phyloP scores from a whole-genome alignment of 352 stramenopile species.

The Phytophthora sojae region DNA sequence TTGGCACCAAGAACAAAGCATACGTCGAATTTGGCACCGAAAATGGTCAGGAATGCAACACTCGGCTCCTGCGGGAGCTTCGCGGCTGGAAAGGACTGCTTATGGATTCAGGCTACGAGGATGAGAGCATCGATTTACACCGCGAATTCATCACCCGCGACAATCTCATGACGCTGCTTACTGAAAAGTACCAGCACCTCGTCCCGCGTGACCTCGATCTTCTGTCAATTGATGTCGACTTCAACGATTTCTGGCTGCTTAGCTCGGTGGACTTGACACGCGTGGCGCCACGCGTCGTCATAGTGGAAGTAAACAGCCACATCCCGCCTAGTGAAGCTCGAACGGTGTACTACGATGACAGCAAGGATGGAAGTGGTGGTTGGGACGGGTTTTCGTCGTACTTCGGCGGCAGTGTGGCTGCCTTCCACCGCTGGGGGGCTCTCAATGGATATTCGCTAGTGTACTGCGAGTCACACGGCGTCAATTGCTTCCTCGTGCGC shows the following conservation, averaged over 20 bases:
- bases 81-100: constrained; percentile 64
- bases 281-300: constrained; percentile 62
- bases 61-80: constrained; percentile 53
- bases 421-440: constrained; percentile 52
- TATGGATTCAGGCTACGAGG: constrained; percentile 60
- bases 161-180: constrained; percentile 69
- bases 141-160: constrained; percentile 66
- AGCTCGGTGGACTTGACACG: constrained; percentile 49
- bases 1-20: constrained; percentile 41
- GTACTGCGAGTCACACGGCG: constrained; percentile 80
- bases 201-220: constrained; percentile 64
- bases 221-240: constrained; percentile 78
- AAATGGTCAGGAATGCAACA: constrained; percentile 68
- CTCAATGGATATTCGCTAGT: constrained; percentile 69
- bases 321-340: constrained; percentile 53
- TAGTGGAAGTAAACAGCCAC: constrained; percentile 76
- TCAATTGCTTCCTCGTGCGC: constrained; percentile 78
- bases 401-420: constrained; percentile 68
- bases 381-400: constrained; percentile 64
- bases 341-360: constrained; percentile 52
- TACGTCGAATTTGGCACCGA: constrained; percentile 82
- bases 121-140: constrained; percentile 60
- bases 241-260: constrained; percentile 82
- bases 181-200: constrained; percentile 36
- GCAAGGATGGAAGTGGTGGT: constrained; percentile 31